Percentiles rank a stretch among this genome's conserved stretches.
These are phyloP conservation scores for Solanum tarijense DNA, from an alignment of 257 asterid genomes.

Conservation along the genomic window DNA sequence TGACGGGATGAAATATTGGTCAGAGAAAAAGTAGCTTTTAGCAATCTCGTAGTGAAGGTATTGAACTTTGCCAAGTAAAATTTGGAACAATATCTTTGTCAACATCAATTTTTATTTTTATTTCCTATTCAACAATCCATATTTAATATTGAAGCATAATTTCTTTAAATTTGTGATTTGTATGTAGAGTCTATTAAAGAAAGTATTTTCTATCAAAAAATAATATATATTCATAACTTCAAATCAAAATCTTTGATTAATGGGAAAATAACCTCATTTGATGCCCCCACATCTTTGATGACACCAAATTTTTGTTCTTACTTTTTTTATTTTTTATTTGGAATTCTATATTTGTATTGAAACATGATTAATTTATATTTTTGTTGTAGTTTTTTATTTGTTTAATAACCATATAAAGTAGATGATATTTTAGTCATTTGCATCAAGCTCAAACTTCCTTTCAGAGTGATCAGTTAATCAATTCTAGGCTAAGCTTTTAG, in stretches of 20 bases:
- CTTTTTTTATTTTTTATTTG: accelerated
- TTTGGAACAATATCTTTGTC: background rate
- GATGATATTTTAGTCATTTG: too few species aligned
- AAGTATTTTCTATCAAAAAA: too few species aligned
- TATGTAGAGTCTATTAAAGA: background rate
- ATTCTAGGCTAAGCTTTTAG: too few species aligned
- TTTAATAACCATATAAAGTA: too few species aligned
- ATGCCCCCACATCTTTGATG: background rate
- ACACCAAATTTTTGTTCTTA: background rate
- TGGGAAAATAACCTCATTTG: background rate
- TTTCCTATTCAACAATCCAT: background rate
- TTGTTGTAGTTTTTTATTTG: accelerated
- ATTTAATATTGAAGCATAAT: background rate
- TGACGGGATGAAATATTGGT: background rate
- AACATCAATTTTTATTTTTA: background rate
- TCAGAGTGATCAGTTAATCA: accelerated
- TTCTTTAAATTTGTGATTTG: background rate
- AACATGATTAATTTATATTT: background rate
- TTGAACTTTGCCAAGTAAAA: background rate
- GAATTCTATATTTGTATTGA: accelerated
- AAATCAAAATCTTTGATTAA: too few species aligned
- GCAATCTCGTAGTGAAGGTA: background rate
- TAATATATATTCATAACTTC: too few species aligned
- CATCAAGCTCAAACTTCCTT: too few species aligned
- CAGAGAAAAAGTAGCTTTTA: background rate